These are phyloP conservation scores for Hyparrhenia diplandra DNA, from an alignment of 176 grass and related monocot species.

Conservation along the genomic window DNA sequence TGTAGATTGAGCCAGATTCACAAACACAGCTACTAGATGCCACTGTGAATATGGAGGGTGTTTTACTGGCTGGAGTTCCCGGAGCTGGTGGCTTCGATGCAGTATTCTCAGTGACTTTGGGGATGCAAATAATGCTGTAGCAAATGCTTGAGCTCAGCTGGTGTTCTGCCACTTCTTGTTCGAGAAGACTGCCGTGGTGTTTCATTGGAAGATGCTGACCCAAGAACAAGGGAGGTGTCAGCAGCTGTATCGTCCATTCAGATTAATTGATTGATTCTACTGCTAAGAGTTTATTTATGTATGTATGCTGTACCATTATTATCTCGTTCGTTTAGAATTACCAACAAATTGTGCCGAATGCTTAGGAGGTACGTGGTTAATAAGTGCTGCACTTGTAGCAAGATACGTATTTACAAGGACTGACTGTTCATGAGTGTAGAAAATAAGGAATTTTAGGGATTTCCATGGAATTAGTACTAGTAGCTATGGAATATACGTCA, in stretches of 20 bases:
- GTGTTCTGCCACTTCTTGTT: slow-evolving; percentile 79
- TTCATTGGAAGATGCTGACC: slow-evolving; percentile 79
- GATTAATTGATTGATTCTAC: slow-evolving; percentile 46
- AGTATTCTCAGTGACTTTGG: slow-evolving; percentile 81
- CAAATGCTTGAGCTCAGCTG: slow-evolving; percentile 54
- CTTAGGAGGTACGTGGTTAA: not conserved
- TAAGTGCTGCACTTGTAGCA: slow-evolving; percentile 30
- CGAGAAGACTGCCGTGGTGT: slow-evolving; percentile 72
- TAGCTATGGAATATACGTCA: not conserved
- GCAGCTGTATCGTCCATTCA: slow-evolving; percentile 65
- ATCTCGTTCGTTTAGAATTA: slow-evolving; percentile 31
- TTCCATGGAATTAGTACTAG: not conserved
- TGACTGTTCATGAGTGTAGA: slow-evolving; percentile 8
- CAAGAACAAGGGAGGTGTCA: slow-evolving; percentile 80
- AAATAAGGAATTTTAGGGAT: not conserved
- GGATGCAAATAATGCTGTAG: slow-evolving; percentile 55
- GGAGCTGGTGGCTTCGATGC: slow-evolving; percentile 91
- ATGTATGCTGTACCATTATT: not conserved
- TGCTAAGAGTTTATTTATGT: slow-evolving; percentile 1
- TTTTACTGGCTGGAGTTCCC: slow-evolving; percentile 87
- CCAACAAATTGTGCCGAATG: not conserved
- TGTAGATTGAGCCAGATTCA: slow-evolving; percentile 86
- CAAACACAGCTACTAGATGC: slow-evolving; percentile 72
- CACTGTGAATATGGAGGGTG: slow-evolving; percentile 82
- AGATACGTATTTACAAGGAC: not conserved